Base-by-base conservation (phyloP, 192 early-diverging fungal genomes). In the Neocallimastix lanati region DNA sequence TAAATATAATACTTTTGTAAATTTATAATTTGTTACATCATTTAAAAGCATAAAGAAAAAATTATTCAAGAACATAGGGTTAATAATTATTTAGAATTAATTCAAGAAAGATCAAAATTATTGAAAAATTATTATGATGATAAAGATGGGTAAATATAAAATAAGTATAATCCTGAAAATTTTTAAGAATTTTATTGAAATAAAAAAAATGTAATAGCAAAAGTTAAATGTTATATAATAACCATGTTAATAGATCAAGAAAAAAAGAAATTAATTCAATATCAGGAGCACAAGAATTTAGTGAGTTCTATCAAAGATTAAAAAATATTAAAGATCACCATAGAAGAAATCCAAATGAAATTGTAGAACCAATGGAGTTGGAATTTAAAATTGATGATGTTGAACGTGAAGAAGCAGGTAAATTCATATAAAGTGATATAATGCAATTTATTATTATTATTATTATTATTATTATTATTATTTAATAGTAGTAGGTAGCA, bases 281-380 rank as follows among this genome's bases (percentile, higher is more conserved):
- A 35, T 88, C 91, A 25, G 89, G 90, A 28, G 81, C 88, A 27
- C 83, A 83, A 76, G 90, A 92, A 80, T 93, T 98, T 82, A 88
- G 87, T 77, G 93, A 93, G 80, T 99, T 98, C 79, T 96, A 97
- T 84, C 84, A 86, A n/a, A 87, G 93, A 27, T 84, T 99, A 38
- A 92, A 90, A 80, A 85, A 84, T 38, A 92, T 97, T 78, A 94
- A 94, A 85, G 91, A 91, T 78, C 88, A 93, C 84, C 92, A 96
- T 80, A 86, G 92, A 29, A 87, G 87, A 84, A 90, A 92, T 81
- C 93, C 94, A 33, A 93, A 93, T 79, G 88, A 91, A 77, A 78
- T 83, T 12, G 92, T 95, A 6, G 91, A 92, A 25, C 92, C 93
- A 28, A 89, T 94, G 79, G 95, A 98, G 80, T 78, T 94, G 29